A percentile compares a stretch with the other conserved stretches of the same genome.
These are phyloP conservation scores for Backusella psychrophila DNA, from an alignment of 192 early-diverging fungal species.

Conservation along the genomic window DNA sequence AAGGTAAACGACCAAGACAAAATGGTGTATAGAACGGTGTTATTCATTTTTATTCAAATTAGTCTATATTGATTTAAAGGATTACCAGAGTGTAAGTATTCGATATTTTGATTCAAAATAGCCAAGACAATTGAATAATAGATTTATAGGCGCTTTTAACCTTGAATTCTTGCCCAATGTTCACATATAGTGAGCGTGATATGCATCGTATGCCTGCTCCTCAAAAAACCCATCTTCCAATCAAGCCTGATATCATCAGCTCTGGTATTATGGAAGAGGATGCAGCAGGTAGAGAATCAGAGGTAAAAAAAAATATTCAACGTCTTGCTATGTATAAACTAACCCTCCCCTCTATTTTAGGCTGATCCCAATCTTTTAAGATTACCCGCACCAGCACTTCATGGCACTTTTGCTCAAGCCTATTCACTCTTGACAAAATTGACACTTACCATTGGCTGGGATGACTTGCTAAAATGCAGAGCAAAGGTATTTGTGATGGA, in stretches of 20 bases:
- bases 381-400: constrained; percentile 85
- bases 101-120: neutral
- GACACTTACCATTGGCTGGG: constrained; percentile 92
- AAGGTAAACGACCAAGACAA: constrained; percentile 33
- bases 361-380: constrained; percentile 71
- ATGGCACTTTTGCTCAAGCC: constrained; percentile 91
- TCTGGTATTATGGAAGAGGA: constrained; percentile 60
- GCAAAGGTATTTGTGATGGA: constrained; percentile 98
- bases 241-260: constrained; percentile 74
- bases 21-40: neutral
- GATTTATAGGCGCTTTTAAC: constrained; percentile 78
- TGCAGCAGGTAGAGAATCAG: constrained; percentile 45
- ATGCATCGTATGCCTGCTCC: constrained; percentile 90
- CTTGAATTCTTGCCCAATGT: constrained; percentile 99
- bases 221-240: constrained; percentile 85
- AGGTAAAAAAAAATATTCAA: constrained; percentile 34
- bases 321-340: neutral
- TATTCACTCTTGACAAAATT: constrained; percentile 83
- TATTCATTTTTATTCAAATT: neutral
- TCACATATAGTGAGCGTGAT: constrained; percentile 86
- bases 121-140: neutral
- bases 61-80: constrained; percentile 83
- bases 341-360: constrained; percentile 19
- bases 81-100: constrained; percentile 71
- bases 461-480: constrained; percentile 85